Conservation (phyloP, 768 basidiomycete genomes). For the Hysterangium stoloniferum region DNA sequence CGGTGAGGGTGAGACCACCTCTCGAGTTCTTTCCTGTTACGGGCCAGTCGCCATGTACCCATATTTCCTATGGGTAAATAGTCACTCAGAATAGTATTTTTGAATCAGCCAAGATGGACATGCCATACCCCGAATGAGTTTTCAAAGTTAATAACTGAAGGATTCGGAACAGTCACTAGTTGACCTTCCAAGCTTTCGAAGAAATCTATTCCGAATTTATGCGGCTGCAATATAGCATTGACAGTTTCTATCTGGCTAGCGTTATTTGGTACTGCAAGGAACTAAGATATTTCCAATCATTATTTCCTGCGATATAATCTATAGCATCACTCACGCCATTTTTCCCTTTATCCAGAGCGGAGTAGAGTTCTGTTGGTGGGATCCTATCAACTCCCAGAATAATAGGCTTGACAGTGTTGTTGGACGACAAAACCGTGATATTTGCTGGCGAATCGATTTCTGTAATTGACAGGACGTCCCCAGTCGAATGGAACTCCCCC, state of each 20-base stretch:
- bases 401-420: constrained; percentile 39
- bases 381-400: constrained; percentile 45
- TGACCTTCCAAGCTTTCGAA: constrained; percentile 58
- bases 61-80: constrained; percentile 34
- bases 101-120: not conserved
- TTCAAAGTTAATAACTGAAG: constrained; percentile 40
- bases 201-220: constrained; percentile 51
- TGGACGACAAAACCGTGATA: constrained; percentile 36
- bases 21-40: constrained; percentile 47
- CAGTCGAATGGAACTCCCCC: constrained; percentile 40
- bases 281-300: no score
- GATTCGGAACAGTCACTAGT: constrained; percentile 44
- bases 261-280: constrained; percentile 50
- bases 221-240: constrained; percentile 42
- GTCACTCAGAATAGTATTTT: not conserved
- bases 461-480: constrained; percentile 38
- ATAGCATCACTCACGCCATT: constrained; percentile 30
- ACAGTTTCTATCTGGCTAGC: constrained; percentile 34
- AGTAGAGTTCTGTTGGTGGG: constrained; percentile 43
- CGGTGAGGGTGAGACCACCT: constrained; percentile 46
- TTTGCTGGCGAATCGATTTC: constrained; percentile 40
- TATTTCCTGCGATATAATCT: no score
- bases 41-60: constrained; percentile 52
- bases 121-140: constrained; percentile 38
- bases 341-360: constrained; percentile 40